A percentile compares a stretch with the other conserved stretches of the same genome.
phyloP scores from a whole-genome alignment of 2,329 filamentous ascomycete species.

The Penicillium sp. region DNA sequence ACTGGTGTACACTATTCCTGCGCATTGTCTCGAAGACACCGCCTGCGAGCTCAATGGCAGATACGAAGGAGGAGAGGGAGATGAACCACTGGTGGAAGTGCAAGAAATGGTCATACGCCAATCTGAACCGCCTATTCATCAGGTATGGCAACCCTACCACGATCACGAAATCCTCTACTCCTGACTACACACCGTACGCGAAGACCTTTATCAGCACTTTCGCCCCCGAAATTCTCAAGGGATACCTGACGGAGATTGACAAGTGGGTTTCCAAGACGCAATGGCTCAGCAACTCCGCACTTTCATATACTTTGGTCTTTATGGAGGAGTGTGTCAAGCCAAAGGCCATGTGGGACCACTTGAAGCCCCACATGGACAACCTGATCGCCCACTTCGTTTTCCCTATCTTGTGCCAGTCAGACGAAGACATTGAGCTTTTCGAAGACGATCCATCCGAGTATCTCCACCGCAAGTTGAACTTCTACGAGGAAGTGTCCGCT shows the following conservation, averaged over 20 bases:
- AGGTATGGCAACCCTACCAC: constrained; percentile 87
- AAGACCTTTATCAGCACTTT: constrained; percentile 89
- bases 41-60: constrained; percentile 73
- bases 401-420: constrained; percentile 85
- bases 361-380: constrained; percentile 90
- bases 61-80: constrained; percentile 81
- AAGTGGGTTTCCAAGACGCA: constrained; percentile 94
- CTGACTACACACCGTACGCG: constrained; percentile 76
- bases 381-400: constrained; percentile 94
- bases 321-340: constrained; percentile 96
- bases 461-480: constrained; percentile 94
- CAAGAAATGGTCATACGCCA: constrained; percentile 99
- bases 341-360: constrained; percentile 92
- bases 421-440: constrained; percentile 91
- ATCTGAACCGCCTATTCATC: constrained; percentile 92
- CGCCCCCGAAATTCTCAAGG: constrained; percentile 92
- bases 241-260: constrained; percentile 91
- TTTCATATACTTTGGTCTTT: constrained; percentile 92
- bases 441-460: constrained; percentile 94
- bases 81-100: constrained; percentile 99
- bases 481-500: constrained; percentile 93
- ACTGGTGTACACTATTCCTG: constrained; percentile 95
- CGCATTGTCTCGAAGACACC: constrained; percentile 82
- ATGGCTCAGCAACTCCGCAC: constrained; percentile 91
- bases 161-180: constrained; percentile 69